Evolutionary conservation across 163 green algal genomes (phyloP).

Genomic region (Chlamydomonas reinhardtii): DNA sequence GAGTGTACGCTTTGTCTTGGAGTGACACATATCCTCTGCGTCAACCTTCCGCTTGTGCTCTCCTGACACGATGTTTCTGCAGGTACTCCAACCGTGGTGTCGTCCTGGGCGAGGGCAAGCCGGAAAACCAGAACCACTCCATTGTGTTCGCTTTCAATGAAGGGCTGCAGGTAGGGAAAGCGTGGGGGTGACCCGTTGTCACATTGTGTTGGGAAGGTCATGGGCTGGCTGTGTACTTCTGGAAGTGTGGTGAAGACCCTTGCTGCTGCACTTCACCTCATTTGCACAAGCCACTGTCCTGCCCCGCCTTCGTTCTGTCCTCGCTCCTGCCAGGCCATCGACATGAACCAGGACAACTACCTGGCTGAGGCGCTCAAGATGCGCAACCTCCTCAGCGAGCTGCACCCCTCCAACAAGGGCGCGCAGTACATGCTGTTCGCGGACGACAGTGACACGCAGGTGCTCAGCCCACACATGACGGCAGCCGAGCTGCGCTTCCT

Average conservation of each 20-base stretch:
- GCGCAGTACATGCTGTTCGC: slow-evolving; percentile 39
- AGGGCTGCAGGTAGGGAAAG: slow-evolving; percentile 62
- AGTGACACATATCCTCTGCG: too few relatives aligned
- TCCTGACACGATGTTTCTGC: neutral
- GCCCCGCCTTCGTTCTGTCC: too few relatives aligned
- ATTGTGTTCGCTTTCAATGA: slow-evolving; percentile 84
- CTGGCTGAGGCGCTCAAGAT: slow-evolving; percentile 82
- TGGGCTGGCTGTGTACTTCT: too few relatives aligned
- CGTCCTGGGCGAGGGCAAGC: slow-evolving; percentile 94
- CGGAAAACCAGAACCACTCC: slow-evolving; percentile 95
- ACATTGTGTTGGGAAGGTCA: neutral
- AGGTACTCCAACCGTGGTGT: slow-evolving; percentile 66
- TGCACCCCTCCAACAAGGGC: slow-evolving; percentile 43
- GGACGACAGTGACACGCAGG: slow-evolving; percentile 24
- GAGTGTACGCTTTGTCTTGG: too few relatives aligned
- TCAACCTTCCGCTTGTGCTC: too few relatives aligned
- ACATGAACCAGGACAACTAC: slow-evolving; percentile 93
- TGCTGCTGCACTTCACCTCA: too few relatives aligned
- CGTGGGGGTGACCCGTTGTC: too few relatives aligned
- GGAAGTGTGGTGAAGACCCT: too few relatives aligned
- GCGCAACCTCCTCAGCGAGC: slow-evolving; percentile 59
- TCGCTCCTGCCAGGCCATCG: slow-evolving; percentile 81
- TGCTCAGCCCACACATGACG: slow-evolving; percentile 41
- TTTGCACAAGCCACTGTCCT: too few relatives aligned
- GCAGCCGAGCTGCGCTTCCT: slow-evolving; percentile 46